phyloP scores from a whole-genome alignment of 1,284 basidiomycete species.

The Trichosporon ovoides region DNA sequence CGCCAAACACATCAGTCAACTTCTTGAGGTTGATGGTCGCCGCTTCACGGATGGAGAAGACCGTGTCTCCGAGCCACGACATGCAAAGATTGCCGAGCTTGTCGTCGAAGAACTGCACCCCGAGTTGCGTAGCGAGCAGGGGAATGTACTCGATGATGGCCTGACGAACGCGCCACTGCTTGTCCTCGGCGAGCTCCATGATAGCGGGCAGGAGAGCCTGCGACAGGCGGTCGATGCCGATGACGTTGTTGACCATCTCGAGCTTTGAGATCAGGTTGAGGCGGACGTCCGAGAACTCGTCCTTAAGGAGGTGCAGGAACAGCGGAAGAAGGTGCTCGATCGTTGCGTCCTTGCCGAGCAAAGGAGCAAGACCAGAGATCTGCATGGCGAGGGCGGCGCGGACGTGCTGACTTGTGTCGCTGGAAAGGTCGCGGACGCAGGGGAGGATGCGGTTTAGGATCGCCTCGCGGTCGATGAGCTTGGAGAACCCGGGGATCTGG shows the following conservation, averaged over 20 bases:
- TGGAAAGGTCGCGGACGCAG: conserved; percentile 91
- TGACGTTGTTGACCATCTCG: conserved; percentile 93
- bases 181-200: conserved; percentile 97
- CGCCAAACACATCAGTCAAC: conserved; percentile 96
- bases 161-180: conserved; percentile 99
- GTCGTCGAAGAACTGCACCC: conserved; percentile 96
- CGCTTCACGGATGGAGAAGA: conserved; percentile 96
- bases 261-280: conserved; percentile 98
- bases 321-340: conserved; percentile 95
- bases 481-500: conserved; percentile 95
- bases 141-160: conserved; percentile 99
- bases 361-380: conserved; percentile 93
- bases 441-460: conserved; percentile 90
- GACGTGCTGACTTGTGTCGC: conserved; percentile 94
- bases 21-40: conserved; percentile 97
- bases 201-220: conserved; percentile 97
- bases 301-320: conserved; percentile 94
- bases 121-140: conserved; percentile 92
- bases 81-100: conserved; percentile 95
- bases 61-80: conserved; percentile 98
- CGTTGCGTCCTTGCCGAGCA: conserved; percentile 89
- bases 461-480: conserved; percentile 87
- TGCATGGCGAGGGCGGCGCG: conserved; percentile 94
- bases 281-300: conserved; percentile 97
- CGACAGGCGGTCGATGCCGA: conserved; percentile 92